phyloP scores from a whole-genome alignment of 805 yeast species.

The Vanderwaltozyma yarrowii region DNA sequence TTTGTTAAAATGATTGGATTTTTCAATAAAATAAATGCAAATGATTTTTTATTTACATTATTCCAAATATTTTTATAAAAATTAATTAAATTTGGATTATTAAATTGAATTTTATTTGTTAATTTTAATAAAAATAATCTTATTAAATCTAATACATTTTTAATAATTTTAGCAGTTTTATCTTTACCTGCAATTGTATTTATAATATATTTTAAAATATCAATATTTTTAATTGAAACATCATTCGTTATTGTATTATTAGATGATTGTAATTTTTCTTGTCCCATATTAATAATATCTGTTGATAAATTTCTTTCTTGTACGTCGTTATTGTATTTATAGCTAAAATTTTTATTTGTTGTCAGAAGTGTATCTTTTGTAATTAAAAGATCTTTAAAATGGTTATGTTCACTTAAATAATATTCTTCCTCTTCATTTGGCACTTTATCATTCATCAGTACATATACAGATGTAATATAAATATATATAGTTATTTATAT shows the following conservation, averaged over 20 bases:
- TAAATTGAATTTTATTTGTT: conserved; percentile 21
- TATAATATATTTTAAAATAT: conserved; percentile 42
- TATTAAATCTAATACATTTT: conserved; percentile 46
- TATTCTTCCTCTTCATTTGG: too few relatives aligned
- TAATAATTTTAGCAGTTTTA: conserved; percentile 54
- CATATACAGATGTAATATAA: too few relatives aligned
- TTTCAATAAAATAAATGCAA: conserved; percentile 3
- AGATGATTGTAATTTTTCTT: too few relatives aligned
- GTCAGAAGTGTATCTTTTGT: not conserved
- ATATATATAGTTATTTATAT: too few relatives aligned
- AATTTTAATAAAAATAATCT: conserved; percentile 37
- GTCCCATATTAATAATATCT: too few relatives aligned
- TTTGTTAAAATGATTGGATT: conserved; percentile 13
- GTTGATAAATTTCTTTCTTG: too few relatives aligned
- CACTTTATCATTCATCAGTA: too few relatives aligned
- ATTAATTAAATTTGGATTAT: conserved; percentile 9
- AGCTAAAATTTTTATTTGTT: too few relatives aligned
- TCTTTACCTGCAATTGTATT: conserved; percentile 60
- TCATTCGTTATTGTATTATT: not conserved
- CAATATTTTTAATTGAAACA: conserved; percentile 22
- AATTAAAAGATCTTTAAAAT: too few relatives aligned
- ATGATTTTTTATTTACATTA: conserved; percentile 3
- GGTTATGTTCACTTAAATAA: too few relatives aligned
- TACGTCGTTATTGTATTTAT: too few relatives aligned
- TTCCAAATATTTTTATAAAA: not conserved